Conservation (phyloP, 139 green algal genomes). For the Penium margaritaceum region DNA sequence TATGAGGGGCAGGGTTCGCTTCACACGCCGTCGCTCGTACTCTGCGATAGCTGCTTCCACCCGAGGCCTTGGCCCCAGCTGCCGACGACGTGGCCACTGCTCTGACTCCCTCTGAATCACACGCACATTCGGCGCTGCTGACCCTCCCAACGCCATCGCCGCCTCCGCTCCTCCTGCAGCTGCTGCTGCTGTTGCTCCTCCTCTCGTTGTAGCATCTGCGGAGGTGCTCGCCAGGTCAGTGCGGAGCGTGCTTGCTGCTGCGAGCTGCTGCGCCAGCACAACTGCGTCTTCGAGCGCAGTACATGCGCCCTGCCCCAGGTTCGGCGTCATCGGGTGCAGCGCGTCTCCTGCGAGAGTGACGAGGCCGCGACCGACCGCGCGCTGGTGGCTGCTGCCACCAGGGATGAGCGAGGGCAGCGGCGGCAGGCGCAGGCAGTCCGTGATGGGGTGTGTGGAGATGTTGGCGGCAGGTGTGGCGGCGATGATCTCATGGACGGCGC, state of each 20-base stretch:
- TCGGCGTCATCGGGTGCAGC: slow-evolving; percentile 95
- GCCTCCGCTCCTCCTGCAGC: background rate
- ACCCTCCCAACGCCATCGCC: background rate
- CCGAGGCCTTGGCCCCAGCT: no score
- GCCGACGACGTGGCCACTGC: no score
- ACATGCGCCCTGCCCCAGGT: slow-evolving; percentile 89
- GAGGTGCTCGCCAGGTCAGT: background rate
- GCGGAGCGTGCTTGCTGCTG: slow-evolving; percentile 2
- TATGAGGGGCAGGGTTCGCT: slow-evolving; percentile 16
- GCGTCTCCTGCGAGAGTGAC: slow-evolving; percentile 66
- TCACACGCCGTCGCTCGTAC: slow-evolving; percentile 42
- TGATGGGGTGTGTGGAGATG: slow-evolving; percentile 28
- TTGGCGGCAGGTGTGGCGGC: slow-evolving; percentile 15
- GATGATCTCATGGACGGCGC: slow-evolving; percentile 20
- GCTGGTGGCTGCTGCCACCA: background rate
- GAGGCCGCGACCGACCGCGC: slow-evolving; percentile 21
- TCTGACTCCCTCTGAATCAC: no score
- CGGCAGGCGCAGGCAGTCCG: slow-evolving; percentile 23
- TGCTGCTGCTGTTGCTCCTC: no score
- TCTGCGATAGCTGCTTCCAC: no score
- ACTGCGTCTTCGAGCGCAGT: slow-evolving; percentile 53
- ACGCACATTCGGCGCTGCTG: background rate
- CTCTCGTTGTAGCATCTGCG: background rate
- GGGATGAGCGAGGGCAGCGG: slow-evolving; percentile 6
- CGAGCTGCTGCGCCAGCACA: slow-evolving; percentile 49